Conservation (phyloP, 2,329 filamentous ascomycete species). For the Alternaria triticina region DNA sequence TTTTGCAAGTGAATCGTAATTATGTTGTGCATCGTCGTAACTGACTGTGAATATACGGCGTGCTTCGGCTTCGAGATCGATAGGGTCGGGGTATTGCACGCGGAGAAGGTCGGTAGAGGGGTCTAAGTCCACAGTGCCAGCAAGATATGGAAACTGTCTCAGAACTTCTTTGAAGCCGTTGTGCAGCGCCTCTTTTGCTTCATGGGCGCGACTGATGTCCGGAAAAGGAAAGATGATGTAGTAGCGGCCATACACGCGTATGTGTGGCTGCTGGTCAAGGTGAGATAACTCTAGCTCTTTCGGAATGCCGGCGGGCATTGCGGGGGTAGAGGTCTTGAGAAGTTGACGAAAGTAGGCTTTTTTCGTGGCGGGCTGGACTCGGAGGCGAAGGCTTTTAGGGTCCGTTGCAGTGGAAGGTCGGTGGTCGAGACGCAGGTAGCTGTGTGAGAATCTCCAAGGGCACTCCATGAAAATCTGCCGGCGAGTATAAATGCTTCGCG, state of each 20-base stretch:
- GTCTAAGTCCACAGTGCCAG: conserved; percentile 18
- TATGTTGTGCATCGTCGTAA: not conserved
- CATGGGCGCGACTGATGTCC: conserved; percentile 10
- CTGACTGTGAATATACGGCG: conserved; percentile 11
- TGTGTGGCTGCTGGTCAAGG: conserved; percentile 23
- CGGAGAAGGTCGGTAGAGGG: conserved; percentile 2
- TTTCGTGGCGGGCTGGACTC: not conserved
- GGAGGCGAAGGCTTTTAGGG: not conserved
- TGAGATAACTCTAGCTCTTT: conserved; percentile 20
- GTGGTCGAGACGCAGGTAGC: not conserved
- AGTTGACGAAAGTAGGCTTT: not conserved
- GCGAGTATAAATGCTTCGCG: conserved; percentile 2
- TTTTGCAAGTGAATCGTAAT: conserved; percentile 11
- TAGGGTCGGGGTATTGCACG: conserved; percentile 15
- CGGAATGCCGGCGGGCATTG: not conserved
- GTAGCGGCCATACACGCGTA: conserved; percentile 22
- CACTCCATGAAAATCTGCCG: not conserved
- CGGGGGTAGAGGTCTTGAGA: not conserved
- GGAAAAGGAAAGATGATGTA: conserved; percentile 25
- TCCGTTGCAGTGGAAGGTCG: not conserved
- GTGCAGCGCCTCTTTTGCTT: conserved; percentile 15
- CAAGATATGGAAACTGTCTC: conserved; percentile 18
- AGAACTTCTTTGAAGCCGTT: conserved; percentile 18
- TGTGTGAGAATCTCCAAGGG: not conserved
- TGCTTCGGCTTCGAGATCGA: conserved; percentile 10